Evolutionary conservation across 1,284 basidiomycete species (phyloP).

Genomic region (Puccinia coronata): DNA sequence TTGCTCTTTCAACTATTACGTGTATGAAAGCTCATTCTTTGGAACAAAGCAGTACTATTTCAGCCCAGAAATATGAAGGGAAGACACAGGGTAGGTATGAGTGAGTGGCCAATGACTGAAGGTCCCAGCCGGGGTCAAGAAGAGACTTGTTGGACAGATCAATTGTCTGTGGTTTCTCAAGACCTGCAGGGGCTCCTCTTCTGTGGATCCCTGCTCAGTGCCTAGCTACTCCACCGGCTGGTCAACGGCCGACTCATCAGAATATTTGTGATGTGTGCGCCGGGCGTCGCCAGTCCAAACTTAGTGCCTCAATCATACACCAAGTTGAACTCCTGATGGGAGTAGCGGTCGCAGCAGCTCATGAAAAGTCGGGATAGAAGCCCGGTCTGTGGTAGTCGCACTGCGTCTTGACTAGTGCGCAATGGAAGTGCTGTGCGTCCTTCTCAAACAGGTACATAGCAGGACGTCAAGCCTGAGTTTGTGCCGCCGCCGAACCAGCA

Average conservation of each 20-base stretch:
- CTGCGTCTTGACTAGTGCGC: constrained; percentile 70
- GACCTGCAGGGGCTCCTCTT: constrained; percentile 67
- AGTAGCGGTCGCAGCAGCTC: constrained; percentile 97
- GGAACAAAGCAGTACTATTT: no score
- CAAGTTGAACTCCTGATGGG: constrained; percentile 91
- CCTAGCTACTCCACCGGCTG: constrained; percentile 87
- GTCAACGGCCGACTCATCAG: constrained; percentile 70
- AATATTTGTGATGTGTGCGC: constrained; percentile 87
- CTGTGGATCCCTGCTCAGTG: constrained; percentile 71
- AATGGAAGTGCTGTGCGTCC: constrained; percentile 85
- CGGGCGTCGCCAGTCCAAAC: constrained; percentile 86
- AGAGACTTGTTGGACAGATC: constrained; percentile 64
- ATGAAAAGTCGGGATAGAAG: constrained; percentile 83
- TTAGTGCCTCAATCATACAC: constrained; percentile 71
- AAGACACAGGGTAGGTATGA: no score
- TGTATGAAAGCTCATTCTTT: no score
- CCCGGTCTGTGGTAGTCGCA: constrained; percentile 72
- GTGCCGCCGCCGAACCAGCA: constrained; percentile 99
- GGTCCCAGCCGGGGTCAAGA: no score
- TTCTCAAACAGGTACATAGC: constrained; percentile 85
- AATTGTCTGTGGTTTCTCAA: constrained; percentile 72
- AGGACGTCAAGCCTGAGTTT: constrained; percentile 92
- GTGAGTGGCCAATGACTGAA: no score
- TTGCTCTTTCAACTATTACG: no score
- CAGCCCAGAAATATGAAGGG: no score